Percentiles rank a stretch among this genome's conserved stretches.
Conservation (phyloP, 1,284 basidiomycete genomes). For the Malassezia pachydermatis region DNA sequence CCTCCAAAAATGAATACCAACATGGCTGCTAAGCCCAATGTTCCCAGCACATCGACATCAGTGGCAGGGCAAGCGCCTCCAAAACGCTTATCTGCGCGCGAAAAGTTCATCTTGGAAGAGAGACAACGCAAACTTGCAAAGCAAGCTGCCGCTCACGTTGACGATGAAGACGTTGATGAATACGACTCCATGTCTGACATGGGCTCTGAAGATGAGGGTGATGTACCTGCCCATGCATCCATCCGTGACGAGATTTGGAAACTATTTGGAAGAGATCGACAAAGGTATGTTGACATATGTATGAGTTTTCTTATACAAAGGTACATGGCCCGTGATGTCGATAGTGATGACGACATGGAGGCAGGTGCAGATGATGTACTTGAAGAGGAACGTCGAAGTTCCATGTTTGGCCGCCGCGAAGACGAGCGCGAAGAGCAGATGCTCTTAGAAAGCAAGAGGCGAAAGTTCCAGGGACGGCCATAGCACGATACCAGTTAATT, state of each 20-base stretch:
- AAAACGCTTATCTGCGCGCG: constrained; percentile 9
- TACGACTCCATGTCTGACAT: constrained; percentile 23
- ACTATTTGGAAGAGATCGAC: constrained; percentile 35
- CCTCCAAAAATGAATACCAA: neutral
- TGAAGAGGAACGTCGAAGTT: constrained; percentile 32
- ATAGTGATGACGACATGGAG: constrained; percentile 46
- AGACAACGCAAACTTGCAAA: constrained; percentile 2
- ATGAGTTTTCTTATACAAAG: constrained; percentile 4
- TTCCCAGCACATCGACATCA: neutral
- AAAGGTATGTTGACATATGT: constrained; percentile 13
- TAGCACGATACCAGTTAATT: neutral
- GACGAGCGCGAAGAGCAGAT: constrained; percentile 32
- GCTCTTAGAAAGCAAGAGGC: constrained; percentile 24
- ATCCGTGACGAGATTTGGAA: constrained; percentile 39
- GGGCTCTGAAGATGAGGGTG: constrained; percentile 21
- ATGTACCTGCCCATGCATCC: constrained; percentile 2
- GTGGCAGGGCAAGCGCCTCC: neutral
- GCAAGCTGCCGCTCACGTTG: neutral
- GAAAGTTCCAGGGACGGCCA: constrained; percentile 19
- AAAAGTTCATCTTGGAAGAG: constrained; percentile 10
- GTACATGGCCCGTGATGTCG: constrained; percentile 28
- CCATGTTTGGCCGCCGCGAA: constrained; percentile 29
- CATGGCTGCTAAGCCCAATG: neutral
- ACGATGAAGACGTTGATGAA: neutral
- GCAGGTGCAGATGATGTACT: constrained; percentile 34